These are phyloP conservation scores for Trichothecium sympodiale DNA, from an alignment of 2,329 filamentous ascomycete species.

Conservation along the genomic window DNA sequence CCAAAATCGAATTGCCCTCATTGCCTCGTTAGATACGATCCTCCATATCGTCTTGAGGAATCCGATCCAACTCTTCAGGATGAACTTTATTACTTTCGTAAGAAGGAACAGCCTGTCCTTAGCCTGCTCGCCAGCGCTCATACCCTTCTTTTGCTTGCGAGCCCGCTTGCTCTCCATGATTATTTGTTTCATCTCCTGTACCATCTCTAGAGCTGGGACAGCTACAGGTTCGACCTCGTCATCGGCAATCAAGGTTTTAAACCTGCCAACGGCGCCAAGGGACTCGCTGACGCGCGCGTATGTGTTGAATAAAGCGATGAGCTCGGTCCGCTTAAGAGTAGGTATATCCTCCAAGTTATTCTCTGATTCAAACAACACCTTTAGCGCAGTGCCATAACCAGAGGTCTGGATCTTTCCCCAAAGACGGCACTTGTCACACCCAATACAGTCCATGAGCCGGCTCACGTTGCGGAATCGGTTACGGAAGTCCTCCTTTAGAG, in stretches of 20 bases:
- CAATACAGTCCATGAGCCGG: conserved; percentile 95
- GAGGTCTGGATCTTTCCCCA: conserved; percentile 97
- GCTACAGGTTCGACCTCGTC: conserved; percentile 24
- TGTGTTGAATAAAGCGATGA: conserved; percentile 92
- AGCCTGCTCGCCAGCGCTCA: conserved; percentile 42
- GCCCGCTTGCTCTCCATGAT: not conserved
- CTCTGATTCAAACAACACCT: conserved; percentile 92
- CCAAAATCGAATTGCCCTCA: conserved; percentile 37
- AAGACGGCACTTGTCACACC: conserved; percentile 94
- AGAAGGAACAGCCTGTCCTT: conserved; percentile 54
- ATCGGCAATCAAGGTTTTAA: conserved; percentile 42
- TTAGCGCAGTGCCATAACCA: conserved; percentile 88
- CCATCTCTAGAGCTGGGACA: conserved; percentile 7
- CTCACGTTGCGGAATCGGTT: conserved; percentile 96
- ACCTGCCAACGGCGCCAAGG: conserved; percentile 62
- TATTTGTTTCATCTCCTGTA: not conserved
- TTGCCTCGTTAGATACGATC: conserved; percentile 32
- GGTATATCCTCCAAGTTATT: conserved; percentile 54
- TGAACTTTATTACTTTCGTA: conserved; percentile 49
- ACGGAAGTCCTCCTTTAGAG: conserved; percentile 91
- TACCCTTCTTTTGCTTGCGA: not conserved
- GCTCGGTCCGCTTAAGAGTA: conserved; percentile 72
- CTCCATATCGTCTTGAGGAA: conserved; percentile 57
- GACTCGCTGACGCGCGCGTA: conserved; percentile 79
- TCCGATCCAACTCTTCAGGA: conserved; percentile 59